A percentile compares a stretch with the other conserved stretches of the same genome.
phyloP scores from a whole-genome alignment of 768 basidiomycete species.

The Tricholoma matsutake region DNA sequence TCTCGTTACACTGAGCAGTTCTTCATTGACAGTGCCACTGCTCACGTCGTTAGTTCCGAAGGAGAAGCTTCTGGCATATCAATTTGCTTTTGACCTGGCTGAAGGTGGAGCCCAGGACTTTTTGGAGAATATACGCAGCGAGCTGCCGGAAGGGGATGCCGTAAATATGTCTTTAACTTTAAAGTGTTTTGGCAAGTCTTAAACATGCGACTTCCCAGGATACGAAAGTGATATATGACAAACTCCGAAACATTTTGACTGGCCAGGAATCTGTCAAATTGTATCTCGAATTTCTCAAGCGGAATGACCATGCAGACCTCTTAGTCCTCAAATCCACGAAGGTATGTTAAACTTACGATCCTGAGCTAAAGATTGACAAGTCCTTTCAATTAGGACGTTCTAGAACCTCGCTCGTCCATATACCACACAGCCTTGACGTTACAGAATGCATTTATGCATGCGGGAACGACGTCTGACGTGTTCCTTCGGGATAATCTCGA shows the following conservation, averaged over 20 bases:
- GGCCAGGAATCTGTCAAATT: constrained; percentile 92
- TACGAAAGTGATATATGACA: constrained; percentile 63
- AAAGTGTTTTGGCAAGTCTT: neutral
- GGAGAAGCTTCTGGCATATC: constrained; percentile 82
- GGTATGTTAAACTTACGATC: constrained; percentile 36
- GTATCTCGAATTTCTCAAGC: constrained; percentile 93
- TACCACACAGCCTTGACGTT: constrained; percentile 96
- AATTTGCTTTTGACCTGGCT: constrained; percentile 92
- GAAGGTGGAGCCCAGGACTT: constrained; percentile 95
- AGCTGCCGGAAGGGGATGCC: constrained; percentile 64
- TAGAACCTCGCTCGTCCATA: constrained; percentile 93
- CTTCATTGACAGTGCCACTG: constrained; percentile 73
- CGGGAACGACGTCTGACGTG: constrained; percentile 93
- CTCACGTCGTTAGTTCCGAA: constrained; percentile 67
- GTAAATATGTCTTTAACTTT: constrained; percentile 34
- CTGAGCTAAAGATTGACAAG: neutral
- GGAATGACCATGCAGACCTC: constrained; percentile 91
- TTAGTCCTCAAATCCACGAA: constrained; percentile 91
- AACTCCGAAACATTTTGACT: constrained; percentile 77
- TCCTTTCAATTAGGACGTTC: constrained; percentile 57
- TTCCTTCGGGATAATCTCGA: constrained; percentile 96
- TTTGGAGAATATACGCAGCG: constrained; percentile 68
- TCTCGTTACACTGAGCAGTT: constrained; percentile 82
- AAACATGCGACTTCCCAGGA: constrained; percentile 35
- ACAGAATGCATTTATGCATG: constrained; percentile 96